A percentile compares a stretch with the other conserved stretches of the same genome.
Conservation (phyloP, 306 rosid species). For the Medicago ruthenica region DNA sequence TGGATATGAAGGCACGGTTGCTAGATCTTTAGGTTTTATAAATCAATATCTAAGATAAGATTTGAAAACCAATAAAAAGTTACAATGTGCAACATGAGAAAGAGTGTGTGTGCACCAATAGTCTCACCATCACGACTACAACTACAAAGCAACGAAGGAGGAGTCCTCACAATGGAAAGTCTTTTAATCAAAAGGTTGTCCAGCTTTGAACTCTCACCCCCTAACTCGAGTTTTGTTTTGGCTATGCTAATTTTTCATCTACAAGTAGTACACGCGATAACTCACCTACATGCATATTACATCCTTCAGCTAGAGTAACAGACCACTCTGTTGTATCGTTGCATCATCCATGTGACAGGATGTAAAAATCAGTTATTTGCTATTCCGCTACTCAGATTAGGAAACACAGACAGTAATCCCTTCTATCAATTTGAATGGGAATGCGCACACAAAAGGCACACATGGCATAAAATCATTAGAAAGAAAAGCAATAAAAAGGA, state of each 20-base stretch:
- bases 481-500: slow-evolving; percentile 23
- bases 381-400: neutral
- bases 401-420: neutral
- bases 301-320: neutral
- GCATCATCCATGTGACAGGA: neutral
- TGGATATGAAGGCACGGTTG: neutral
- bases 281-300: neutral
- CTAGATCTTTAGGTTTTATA: neutral
- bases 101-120: neutral
- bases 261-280: neutral
- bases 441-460: neutral
- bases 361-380: neutral
- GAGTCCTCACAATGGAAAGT: neutral
- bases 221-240: neutral
- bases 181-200: too few species aligned
- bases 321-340: neutral
- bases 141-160: neutral
- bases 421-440: slow-evolving; percentile 14
- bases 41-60: neutral
- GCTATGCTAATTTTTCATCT: neutral
- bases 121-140: neutral
- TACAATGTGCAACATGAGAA: neutral
- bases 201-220: neutral
- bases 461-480: slow-evolving; percentile 6
- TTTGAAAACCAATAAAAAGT: neutral